Conservation (phyloP, 805 yeast genomes). For the Metahyphopichia silvanorum region DNA sequence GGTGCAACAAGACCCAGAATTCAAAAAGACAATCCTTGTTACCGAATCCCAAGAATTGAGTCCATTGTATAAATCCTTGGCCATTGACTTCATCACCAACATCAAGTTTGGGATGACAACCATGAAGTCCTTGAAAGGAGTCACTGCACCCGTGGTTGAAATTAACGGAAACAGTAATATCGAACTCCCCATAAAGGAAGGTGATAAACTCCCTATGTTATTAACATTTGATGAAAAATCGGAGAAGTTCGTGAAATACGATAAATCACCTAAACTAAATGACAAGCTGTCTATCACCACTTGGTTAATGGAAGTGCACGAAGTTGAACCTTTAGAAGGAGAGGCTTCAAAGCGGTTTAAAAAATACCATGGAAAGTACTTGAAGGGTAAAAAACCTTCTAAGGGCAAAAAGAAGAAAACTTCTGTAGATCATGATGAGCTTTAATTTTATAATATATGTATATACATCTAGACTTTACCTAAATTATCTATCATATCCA, state of each 20-base stretch:
- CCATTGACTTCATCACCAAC: constrained; percentile 60
- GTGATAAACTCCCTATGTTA: constrained; percentile 23
- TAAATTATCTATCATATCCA: constrained; percentile 37
- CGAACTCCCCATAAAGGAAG: constrained; percentile 14
- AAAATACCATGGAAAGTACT: constrained; percentile 24
- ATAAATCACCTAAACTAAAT: constrained; percentile 19
- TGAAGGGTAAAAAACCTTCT: constrained; percentile 27
- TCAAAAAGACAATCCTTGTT: constrained; percentile 48
- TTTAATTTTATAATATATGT: constrained; percentile 8
- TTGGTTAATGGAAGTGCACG: constrained; percentile 28
- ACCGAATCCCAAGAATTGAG: constrained; percentile 48
- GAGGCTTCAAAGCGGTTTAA: constrained; percentile 31
- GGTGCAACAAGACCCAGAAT: constrained; percentile 22
- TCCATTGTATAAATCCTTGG: constrained; percentile 60
- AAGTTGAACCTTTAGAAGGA: constrained; percentile 33
- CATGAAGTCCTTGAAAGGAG: constrained; percentile 18
- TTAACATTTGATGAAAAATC: constrained; percentile 18
- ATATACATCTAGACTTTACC: constrained; percentile 11
- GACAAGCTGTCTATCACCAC: constrained; percentile 28
- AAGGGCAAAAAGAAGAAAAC: constrained; percentile 8
- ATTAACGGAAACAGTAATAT: constrained; percentile 15
- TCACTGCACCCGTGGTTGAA: constrained; percentile 8
- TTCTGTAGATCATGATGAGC: constrained; percentile 22
- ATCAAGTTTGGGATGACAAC: constrained; percentile 47
- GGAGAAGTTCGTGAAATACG: constrained; percentile 17